phyloP scores from a whole-genome alignment of 1,284 basidiomycete species.

The Pseudozyma sp. region DNA sequence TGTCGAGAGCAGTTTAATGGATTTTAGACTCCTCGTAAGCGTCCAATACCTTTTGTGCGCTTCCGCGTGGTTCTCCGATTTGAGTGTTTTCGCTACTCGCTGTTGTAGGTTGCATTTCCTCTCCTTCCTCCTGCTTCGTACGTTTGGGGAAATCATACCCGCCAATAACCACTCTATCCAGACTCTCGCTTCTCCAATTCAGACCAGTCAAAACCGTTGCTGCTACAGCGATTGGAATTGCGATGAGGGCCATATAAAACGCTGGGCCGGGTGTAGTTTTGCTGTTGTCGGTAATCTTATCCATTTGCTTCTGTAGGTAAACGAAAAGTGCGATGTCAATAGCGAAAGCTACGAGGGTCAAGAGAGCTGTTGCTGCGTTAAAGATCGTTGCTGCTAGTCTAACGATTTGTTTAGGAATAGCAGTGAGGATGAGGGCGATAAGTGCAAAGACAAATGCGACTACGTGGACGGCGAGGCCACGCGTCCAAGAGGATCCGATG shows the following conservation, averaged over 20 bases:
- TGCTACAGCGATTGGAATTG: slow-evolving; percentile 19
- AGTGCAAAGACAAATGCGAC: slow-evolving; percentile 40
- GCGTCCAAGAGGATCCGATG: slow-evolving; percentile 42
- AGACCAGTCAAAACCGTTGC: slow-evolving; percentile 15
- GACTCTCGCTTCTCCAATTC: slow-evolving; percentile 24
- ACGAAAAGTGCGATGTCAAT: slow-evolving; percentile 43
- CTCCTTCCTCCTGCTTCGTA: background rate
- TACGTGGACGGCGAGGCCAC: slow-evolving; percentile 48
- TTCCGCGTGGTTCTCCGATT: background rate
- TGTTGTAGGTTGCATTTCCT: slow-evolving; percentile 25
- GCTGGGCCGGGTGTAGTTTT: slow-evolving; percentile 27
- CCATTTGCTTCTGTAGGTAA: slow-evolving; percentile 36
- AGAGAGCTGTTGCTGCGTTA: slow-evolving; percentile 12
- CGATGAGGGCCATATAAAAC: slow-evolving; percentile 49
- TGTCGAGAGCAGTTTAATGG: background rate
- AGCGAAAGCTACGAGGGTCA: slow-evolving; percentile 31
- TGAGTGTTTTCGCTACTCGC: slow-evolving; percentile 8
- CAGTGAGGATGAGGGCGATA: slow-evolving; percentile 27
- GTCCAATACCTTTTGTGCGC: slow-evolving; percentile 33
- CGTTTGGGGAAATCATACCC: slow-evolving; percentile 26
- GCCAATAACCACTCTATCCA: slow-evolving; percentile 11
- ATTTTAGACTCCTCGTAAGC: slow-evolving; percentile 33
- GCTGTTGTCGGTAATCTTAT: slow-evolving; percentile 7
- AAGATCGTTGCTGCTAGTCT: slow-evolving; percentile 27
- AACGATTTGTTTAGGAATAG: slow-evolving; percentile 26